phyloP scores from a whole-genome alignment of 352 stramenopile species.

The Globisporangium paroecandrum region DNA sequence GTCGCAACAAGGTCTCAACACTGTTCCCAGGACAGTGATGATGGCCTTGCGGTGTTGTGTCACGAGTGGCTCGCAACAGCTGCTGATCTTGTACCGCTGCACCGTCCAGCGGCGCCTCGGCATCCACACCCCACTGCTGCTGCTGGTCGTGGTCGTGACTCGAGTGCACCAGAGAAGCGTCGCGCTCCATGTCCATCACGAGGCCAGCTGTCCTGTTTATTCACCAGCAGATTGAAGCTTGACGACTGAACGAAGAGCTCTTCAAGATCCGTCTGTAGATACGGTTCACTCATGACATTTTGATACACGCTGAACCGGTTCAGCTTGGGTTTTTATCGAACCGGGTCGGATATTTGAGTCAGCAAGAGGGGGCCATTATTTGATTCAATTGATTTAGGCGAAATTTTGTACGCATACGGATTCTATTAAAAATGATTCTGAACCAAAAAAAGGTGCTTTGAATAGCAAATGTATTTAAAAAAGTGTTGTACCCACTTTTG shows the following conservation, averaged over 20 bases:
- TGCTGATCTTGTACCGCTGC: not conserved
- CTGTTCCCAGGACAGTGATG: not conserved
- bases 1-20: not conserved
- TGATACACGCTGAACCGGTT: not conserved
- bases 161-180: not conserved
- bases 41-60: not conserved
- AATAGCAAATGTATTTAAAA: too few species aligned
- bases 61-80: not conserved
- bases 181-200: not conserved
- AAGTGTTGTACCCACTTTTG: too few species aligned
- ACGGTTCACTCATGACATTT: not conserved
- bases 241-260: slow-evolving; percentile 2
- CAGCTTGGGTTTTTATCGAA: not conserved
- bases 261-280: slow-evolving; percentile 10
- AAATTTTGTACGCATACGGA: too few species aligned
- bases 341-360: not conserved
- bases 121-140: not conserved
- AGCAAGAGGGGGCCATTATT: too few species aligned
- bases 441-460: too few species aligned
- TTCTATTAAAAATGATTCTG: too few species aligned
- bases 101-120: not conserved
- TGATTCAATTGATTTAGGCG: too few species aligned
- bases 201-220: not conserved
- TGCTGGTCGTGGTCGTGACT: not conserved
- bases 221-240: not conserved